Evolutionary conservation across 164 flowering plant species (phyloP).

Genomic region (Aristolochia californica): DNA sequence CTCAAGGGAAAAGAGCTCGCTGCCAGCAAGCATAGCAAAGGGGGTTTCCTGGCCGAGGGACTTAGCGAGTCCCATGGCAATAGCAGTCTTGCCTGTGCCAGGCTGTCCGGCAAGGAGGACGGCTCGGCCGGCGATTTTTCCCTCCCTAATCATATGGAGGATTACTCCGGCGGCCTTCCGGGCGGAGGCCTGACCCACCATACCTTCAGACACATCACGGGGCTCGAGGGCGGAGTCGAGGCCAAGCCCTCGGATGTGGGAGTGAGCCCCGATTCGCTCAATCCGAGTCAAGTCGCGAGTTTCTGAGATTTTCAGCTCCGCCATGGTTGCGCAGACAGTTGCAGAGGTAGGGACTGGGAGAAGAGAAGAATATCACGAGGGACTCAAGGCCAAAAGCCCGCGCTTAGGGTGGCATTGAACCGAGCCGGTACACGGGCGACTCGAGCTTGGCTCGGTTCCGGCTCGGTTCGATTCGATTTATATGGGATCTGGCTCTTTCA

Average conservation of each 20-base stretch:
- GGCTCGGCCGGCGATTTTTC: constrained; percentile 79
- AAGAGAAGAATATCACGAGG: too few species aligned
- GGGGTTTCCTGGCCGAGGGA: constrained; percentile 83
- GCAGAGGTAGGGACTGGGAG: too few species aligned
- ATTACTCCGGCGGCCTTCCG: constrained; percentile 84
- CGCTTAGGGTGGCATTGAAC: too few species aligned
- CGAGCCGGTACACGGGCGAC: too few species aligned
- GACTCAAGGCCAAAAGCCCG: too few species aligned
- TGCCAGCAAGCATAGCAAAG: constrained; percentile 80
- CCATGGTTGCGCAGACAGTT: constrained; percentile 51
- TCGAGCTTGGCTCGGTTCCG: too few species aligned
- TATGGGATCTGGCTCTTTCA: too few species aligned
- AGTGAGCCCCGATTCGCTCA: constrained; percentile 93
- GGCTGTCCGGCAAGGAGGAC: constrained; percentile 90
- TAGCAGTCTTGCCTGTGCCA: constrained; percentile 93
- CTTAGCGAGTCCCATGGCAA: constrained; percentile 94
- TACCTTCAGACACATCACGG: constrained; percentile 60
- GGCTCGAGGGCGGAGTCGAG: constrained; percentile 80
- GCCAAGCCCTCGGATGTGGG: constrained; percentile 96
- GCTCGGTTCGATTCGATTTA: too few species aligned
- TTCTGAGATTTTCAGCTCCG: constrained; percentile 78
- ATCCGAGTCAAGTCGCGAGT: constrained; percentile 75
- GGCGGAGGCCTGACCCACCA: too few species aligned
- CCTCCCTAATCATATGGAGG: constrained; percentile 77
- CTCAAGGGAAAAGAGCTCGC: constrained; percentile 83